phyloP scores from a whole-genome alignment of 2,329 filamentous ascomycete species.

The Hypocreales sp. region DNA sequence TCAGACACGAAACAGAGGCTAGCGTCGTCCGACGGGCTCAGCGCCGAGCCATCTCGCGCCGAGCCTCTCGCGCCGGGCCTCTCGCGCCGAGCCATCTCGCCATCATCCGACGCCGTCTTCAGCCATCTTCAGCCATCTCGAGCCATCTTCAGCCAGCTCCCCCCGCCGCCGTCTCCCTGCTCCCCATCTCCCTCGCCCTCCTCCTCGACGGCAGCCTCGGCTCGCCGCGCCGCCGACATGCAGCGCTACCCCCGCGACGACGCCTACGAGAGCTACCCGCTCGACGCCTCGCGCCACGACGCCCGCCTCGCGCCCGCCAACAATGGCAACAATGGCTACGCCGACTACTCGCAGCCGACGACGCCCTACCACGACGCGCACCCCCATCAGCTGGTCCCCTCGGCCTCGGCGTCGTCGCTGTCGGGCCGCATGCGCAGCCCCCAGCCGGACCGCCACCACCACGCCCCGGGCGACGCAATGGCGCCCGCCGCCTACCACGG shows the following conservation, averaged over 20 bases:
- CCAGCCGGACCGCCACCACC: background rate
- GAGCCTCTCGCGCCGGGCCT: no score
- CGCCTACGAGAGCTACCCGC: slow-evolving; percentile 19
- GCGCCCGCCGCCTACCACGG: slow-evolving; percentile 51
- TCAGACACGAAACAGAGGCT: no score
- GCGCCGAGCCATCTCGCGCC: no score
- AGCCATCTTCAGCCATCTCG: no score
- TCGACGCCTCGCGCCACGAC: slow-evolving; percentile 11
- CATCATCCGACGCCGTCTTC: no score
- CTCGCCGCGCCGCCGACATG: no score
- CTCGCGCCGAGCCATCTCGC: no score
- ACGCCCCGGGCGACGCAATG: no score
- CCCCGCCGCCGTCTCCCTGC: no score
- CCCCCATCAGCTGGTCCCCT: background rate
- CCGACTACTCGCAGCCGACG: slow-evolving; percentile 1
- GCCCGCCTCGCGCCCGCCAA: slow-evolving; percentile 8
- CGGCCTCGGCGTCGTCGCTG: slow-evolving; percentile 1
- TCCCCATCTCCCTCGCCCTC: background rate
- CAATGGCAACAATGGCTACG: slow-evolving; percentile 1
- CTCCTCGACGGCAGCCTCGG: no score
- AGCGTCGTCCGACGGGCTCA: no score
- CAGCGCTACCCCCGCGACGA: slow-evolving; percentile 14
- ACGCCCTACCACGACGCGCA: slow-evolving; percentile 13
- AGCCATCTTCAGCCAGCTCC: no score
- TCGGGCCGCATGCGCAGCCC: slow-evolving; percentile 1